Percentiles rank a stretch among this genome's conserved stretches.
Conservation (phyloP, 2,329 filamentous ascomycete species). For the Fusarium sp. region DNA sequence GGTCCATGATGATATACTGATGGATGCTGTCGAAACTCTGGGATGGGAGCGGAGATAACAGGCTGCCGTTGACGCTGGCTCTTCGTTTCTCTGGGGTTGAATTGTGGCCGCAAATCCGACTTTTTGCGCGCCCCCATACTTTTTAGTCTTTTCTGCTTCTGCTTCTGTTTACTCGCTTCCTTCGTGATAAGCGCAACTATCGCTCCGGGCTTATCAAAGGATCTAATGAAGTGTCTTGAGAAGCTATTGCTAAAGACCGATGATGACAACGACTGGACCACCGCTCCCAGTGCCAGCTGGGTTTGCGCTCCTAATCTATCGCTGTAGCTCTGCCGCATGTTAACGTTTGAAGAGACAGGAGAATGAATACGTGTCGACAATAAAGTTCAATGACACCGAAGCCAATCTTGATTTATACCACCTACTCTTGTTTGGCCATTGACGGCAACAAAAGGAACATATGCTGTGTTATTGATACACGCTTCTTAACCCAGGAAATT, state of each 20-base stretch:
- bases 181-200: constrained; percentile 6
- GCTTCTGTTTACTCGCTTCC: neutral
- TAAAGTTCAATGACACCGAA: neutral
- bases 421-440: neutral
- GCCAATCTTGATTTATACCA: neutral
- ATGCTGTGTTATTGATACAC: neutral
- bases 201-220: neutral
- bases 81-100: neutral
- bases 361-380: neutral
- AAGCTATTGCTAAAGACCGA: neutral
- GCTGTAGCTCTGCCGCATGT: constrained; percentile 5
- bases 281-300: neutral
- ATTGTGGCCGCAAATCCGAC: neutral
- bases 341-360: neutral
- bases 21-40: neutral
- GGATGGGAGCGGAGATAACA: neutral
- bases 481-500: neutral
- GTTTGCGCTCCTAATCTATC: neutral
- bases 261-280: neutral
- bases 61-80: neutral
- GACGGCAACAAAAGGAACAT: neutral
- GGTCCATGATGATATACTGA: neutral
- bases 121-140: neutral
- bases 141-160: neutral
- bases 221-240: neutral